Evolutionary conservation across 108 stramenopile genomes (phyloP), one percentile per base, ranked within the genome.

Genomic region (Skeletonema potamos): DNA sequence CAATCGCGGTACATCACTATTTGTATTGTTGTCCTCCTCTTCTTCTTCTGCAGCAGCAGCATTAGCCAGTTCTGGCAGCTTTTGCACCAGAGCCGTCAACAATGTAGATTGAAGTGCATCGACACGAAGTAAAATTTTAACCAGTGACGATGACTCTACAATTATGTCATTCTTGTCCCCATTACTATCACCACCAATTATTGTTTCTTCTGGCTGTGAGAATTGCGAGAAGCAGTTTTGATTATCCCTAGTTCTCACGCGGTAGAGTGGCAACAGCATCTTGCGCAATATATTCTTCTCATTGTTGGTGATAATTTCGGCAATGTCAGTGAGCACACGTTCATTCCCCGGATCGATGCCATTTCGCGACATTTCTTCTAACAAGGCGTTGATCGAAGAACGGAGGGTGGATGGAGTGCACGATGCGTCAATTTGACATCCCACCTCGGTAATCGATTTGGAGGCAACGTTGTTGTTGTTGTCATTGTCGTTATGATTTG

Each of bases 91-190:
- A 11, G 62, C 33, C 18, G 70, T 68, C 28, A 86, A 34, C 29
- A 86, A 33, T 10, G 64, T 74, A 8, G 82, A 37, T 60, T 86
- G 85, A 20, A 86, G 70, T 18, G 55, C 56, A 34, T 82, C 81
- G 0, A 77, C 73, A 58, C 85, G 60, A 4, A 86, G 79, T 15
- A 86, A 55, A 4, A 64, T 65, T 29, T 79, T 68, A 0, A 86
- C 32, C 8, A 86, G 68, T 0, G 84, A 85, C 5, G 76, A 82
- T 32, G 59, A 59, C 58, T 82, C 76, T 36, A 48, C 37, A 12
- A 51, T 37, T 15, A 56, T 34, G 37, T 33, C 34, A 37, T 46
- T n/a, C n/a, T n/a, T n/a, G n/a, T n/a, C n/a, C n/a, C n/a, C 41
- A 13, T 43, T 37, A 41, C 9, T 54, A 20, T 24, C 55, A 37